Evolutionary conservation across 2,329 filamentous ascomycete genomes (phyloP).

Genomic region (Penicillium sp.): DNA sequence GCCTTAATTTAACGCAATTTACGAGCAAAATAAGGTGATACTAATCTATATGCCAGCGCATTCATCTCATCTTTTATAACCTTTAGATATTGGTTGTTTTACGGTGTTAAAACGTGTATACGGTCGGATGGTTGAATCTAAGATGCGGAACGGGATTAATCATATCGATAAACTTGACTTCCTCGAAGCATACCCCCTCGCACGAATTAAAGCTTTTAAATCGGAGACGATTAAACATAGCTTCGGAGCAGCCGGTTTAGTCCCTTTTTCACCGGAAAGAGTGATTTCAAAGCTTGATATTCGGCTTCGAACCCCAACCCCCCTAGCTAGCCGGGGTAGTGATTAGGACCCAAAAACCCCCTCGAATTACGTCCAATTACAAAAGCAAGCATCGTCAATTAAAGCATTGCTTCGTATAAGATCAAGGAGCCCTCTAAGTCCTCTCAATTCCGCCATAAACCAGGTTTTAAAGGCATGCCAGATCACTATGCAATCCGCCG

Average conservation of each 20-base stretch:
- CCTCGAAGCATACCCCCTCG: neutral
- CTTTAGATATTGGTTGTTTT: conserved; percentile 10
- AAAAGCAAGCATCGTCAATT: conserved; percentile 2
- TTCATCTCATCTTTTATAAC: neutral
- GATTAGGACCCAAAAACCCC: conserved; percentile 4
- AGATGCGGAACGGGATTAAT: neutral
- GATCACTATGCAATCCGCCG: neutral
- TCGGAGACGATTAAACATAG: conserved; percentile 8
- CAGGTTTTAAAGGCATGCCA: conserved; percentile 4
- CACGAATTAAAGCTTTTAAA: neutral
- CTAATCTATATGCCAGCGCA: neutral
- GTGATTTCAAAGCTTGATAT: conserved; percentile 7
- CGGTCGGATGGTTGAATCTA: neutral
- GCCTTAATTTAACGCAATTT: neutral
- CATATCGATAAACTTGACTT: conserved; percentile 10
- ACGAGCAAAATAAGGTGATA: neutral
- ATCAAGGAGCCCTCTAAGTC: conserved; percentile 2
- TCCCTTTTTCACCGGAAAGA: neutral
- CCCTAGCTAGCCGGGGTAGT: neutral
- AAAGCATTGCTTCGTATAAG: conserved; percentile 4
- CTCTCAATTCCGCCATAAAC: neutral
- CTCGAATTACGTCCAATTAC: neutral
- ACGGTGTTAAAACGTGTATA: conserved; percentile 6
- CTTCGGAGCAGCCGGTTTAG: conserved; percentile 4
- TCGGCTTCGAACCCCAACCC: neutral